Evolutionary conservation across 2,329 filamentous ascomycete species (phyloP).

Genomic region (Alternaria sp.): DNA sequence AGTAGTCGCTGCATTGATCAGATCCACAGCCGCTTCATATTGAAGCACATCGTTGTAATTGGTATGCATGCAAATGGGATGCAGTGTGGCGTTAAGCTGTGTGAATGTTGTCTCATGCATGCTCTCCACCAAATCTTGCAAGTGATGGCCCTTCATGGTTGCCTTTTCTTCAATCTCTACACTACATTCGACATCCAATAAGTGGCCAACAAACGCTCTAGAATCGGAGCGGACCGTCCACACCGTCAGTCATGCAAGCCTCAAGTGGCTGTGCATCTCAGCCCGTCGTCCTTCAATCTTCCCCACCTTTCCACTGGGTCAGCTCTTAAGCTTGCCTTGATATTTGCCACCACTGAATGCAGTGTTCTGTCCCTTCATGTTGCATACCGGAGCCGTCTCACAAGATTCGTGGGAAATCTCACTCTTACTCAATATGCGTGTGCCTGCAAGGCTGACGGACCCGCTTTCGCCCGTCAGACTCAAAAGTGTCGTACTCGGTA

Average conservation of each 20-base stretch:
- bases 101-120: neutral
- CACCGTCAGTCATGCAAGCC: neutral
- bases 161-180: neutral
- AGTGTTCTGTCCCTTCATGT: neutral
- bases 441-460: neutral
- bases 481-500: neutral
- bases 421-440: neutral
- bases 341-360: neutral
- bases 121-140: neutral
- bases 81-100: neutral
- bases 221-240: neutral
- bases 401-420: neutral
- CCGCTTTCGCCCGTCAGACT: neutral
- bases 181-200: neutral
- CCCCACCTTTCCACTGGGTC: neutral
- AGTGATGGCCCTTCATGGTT: neutral
- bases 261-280: neutral
- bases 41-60: neutral
- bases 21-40: neutral
- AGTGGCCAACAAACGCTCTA: neutral
- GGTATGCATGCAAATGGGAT: neutral
- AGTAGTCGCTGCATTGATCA: neutral
- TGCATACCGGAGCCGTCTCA: neutral
- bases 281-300: neutral
- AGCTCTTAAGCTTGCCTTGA: neutral